Conservation (phyloP, 75 land plant species). For the Selaginella tamariscina region DNA sequence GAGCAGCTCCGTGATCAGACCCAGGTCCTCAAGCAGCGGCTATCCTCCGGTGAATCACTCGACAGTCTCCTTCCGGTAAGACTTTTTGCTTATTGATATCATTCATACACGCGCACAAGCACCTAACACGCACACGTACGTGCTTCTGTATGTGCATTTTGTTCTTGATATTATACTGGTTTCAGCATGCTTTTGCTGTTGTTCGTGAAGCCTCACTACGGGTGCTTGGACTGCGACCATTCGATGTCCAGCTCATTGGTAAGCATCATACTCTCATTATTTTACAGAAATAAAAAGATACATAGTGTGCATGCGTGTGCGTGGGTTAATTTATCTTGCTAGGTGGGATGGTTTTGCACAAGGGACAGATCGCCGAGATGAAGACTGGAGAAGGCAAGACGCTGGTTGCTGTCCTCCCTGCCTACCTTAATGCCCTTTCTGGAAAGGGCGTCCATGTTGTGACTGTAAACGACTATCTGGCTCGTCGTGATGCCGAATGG, state of each 20-base stretch:
- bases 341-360: constrained; percentile 98
- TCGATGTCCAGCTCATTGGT: constrained; percentile 97
- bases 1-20: constrained; percentile 56
- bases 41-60: constrained; percentile 42
- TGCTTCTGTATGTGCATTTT: not conserved
- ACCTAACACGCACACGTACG: not conserved
- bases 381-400: constrained; percentile 99
- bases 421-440: constrained; percentile 79
- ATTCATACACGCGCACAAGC: not conserved
- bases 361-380: constrained; percentile 99
- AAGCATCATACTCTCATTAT: too few relatives aligned
- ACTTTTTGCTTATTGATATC: not conserved
- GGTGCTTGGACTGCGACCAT: constrained; percentile 90
- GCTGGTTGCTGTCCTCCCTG: constrained; percentile 92
- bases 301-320: too few relatives aligned
- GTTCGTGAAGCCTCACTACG: constrained; percentile 97
- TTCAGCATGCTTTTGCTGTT: constrained; percentile 93
- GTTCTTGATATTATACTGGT: not conserved
- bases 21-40: constrained; percentile 41
- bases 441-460: constrained; percentile 96
- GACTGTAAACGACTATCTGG: constrained; percentile 97
- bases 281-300: too few relatives aligned
- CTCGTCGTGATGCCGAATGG: constrained; percentile 97
- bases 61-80: constrained; percentile 84
- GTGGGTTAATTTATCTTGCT: not conserved